Evolutionary conservation across 2,329 filamentous ascomycete species (phyloP), one percentile per base, ranked within the genome.

Genomic region (Pseudogymnoascus sp.): DNA sequence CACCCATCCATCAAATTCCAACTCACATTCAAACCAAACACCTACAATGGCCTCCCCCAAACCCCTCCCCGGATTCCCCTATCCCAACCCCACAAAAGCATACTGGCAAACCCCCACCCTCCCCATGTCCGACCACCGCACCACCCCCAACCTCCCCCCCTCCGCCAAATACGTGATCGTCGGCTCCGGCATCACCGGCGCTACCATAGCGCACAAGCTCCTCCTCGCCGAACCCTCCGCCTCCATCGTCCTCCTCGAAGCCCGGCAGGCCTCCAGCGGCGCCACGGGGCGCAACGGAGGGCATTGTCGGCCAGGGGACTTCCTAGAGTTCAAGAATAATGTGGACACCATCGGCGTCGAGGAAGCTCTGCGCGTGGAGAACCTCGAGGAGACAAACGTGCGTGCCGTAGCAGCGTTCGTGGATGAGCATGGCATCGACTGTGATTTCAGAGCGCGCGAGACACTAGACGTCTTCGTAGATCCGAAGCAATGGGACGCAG

Each of bases 301-400:
- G 2, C 74, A 76, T 60, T 72, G 71, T 21, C 70, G 71, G 60
- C 68, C 71, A 21, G 73, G 72, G 5, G 72, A 67, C 42, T 74
- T 71, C 66, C 62, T 68, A 6, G 72, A 69, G 60, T 71, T 71
- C 53, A 67, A 67, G 23, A 38, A 63, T 9, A 69, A 78, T 5
- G 73, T 73, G 35, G 60, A 60, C 3, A 68, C 60, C 7, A 59
- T 78, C 2, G 75, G 76, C 0, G 68, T 68, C 0, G 74, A 76
- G 23, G 68, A 72, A 8, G 81, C 82, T n/a, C 80, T 83, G 62
- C 76, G 80, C 69, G 71, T 50, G 2, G 44, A 50, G 23, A 28
- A 70, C 61, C 57, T 66, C 15, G 19, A 64, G 9, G 53, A 50
- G 1, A 60, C n/a, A 2, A 60, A 19, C 10, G 53, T 60, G n/a